Conservation (phyloP, 768 basidiomycete genomes). For the Leucosporidium yakuticum region DNA sequence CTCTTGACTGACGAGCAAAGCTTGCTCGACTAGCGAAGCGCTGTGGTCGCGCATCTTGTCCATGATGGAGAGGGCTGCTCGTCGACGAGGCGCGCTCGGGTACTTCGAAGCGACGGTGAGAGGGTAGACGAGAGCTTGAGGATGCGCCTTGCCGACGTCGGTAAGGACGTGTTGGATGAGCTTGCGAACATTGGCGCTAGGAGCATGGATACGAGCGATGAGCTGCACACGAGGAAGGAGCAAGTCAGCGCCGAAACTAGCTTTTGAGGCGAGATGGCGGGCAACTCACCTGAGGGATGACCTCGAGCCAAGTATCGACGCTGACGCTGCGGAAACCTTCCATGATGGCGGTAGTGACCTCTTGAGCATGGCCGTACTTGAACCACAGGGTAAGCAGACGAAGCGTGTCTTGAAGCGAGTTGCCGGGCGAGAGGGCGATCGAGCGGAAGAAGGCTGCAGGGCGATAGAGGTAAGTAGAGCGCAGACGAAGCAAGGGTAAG, state of each 20-base stretch:
- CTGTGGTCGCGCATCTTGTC: constrained; percentile 90
- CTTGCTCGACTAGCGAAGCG: constrained; percentile 78
- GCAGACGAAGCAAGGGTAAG: fast-evolving
- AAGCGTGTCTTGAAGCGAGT: constrained; percentile 89
- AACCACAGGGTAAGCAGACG: constrained; percentile 95
- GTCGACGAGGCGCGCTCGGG: constrained; percentile 70
- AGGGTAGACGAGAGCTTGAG: constrained; percentile 88
- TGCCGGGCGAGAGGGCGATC: constrained; percentile 78
- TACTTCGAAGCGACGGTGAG: constrained; percentile 96
- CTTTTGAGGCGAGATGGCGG: neutral
- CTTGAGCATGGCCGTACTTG: constrained; percentile 84
- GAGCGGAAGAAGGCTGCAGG: constrained; percentile 71
- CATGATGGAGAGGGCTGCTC: constrained; percentile 81
- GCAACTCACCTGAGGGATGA: constrained; percentile 78
- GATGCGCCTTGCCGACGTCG: constrained; percentile 92
- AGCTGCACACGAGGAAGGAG: constrained; percentile 53
- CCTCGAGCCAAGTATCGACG: constrained; percentile 97
- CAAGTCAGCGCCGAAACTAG: constrained; percentile 5
- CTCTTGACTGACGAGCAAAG: constrained; percentile 81
- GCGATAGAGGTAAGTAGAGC: neutral
- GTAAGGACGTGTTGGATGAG: constrained; percentile 82
- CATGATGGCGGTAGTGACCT: constrained; percentile 82
- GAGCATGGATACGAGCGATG: constrained; percentile 96
- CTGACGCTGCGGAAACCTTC: constrained; percentile 81
- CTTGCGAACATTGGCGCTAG: constrained; percentile 72